Evolutionary conservation across 1,139 yeast species (phyloP).

Genomic region (Pichia sp.): DNA sequence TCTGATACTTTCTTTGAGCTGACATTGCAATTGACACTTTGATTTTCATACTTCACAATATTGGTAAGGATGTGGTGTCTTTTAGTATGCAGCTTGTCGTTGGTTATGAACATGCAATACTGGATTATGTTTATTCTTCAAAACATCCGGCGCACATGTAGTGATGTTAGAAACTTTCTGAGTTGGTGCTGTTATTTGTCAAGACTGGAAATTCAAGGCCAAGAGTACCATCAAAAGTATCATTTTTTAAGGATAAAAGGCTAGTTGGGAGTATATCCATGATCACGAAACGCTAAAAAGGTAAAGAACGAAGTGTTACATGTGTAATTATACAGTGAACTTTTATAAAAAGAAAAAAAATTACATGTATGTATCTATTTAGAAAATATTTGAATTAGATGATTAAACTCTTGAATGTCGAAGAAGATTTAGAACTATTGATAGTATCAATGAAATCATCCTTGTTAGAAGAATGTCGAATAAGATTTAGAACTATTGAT

Average conservation of each 20-base stretch:
- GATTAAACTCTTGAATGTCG: too few species aligned
- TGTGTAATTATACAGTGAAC: background rate
- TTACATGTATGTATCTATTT: background rate
- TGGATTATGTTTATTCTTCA: too few species aligned
- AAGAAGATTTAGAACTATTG: background rate
- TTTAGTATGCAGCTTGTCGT: too few species aligned
- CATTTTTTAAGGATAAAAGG: conserved; percentile 80
- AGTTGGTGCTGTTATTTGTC: conserved; percentile 84
- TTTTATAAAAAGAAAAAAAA: background rate
- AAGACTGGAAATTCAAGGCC: conserved; percentile 90
- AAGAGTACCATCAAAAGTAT: conserved; percentile 68
- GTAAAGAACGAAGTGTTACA: conserved; percentile 43
- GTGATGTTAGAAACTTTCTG: too few species aligned
- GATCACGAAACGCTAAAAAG: conserved; percentile 70
- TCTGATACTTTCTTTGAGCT: too few species aligned
- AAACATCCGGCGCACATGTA: too few species aligned
- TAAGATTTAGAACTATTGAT: background rate
- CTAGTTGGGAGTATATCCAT: conserved; percentile 74
- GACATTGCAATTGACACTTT: too few species aligned
- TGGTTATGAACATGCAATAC: too few species aligned
- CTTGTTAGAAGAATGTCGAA: background rate
- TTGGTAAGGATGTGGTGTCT: too few species aligned
- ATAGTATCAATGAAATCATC: background rate
- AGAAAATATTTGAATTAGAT: background rate
- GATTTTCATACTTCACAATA: too few species aligned